Base-by-base conservation (phyloP, 2,329 filamentous ascomycete species). In the Alternaria arbusti region DNA sequence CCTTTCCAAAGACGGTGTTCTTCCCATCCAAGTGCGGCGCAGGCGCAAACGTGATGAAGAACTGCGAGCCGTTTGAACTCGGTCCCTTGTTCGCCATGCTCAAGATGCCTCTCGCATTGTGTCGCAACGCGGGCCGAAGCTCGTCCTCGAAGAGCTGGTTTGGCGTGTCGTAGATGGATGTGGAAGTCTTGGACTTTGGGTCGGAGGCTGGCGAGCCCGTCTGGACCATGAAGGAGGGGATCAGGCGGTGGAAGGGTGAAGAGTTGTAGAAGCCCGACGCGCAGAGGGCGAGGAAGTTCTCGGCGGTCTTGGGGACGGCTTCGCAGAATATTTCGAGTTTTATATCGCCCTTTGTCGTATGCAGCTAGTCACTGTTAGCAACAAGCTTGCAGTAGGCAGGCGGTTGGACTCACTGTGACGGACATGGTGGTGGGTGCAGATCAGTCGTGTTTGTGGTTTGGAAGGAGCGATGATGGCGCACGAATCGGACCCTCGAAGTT, bases 241-340 rank as follows among this genome's bases (percentile, higher is more conserved):
- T 94, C 66, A 92, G 84, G 56, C 92, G 90, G 84, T 96, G 92
- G 80, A 96, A 91, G 65, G 90, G 90, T 23, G 91, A 93, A 74
- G 81, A 80, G 77, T 92, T 84, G 83, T 94, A 96, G 84, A 91
- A 93, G 74, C 85, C 85, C 10, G 91, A 93, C 54, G 91, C 92
- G 84, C 91, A 94, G 67, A 96, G 89, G 57, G 92, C 92, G 70
- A 96, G 89, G 82, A 96, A 96, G 84, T 96, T 96, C 83, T 97
- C 92, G 67, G 94, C 91, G 0, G 96, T 97, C 80, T 95, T 94
- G 66, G 96, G 96, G 30, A 97, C 93, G 72, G 92, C 90, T 80
- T 97, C 93, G 84, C 95, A 98, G 83, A 97, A 98, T 70, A 99
- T 85, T 81, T 98, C 96, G 73, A 98, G 88, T 83, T 98, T 99